A percentile compares a stretch with the other conserved stretches of the same genome.
Evolutionary conservation across 2,329 filamentous ascomycete species (phyloP).

Genomic region (Didymellaceae sp.): DNA sequence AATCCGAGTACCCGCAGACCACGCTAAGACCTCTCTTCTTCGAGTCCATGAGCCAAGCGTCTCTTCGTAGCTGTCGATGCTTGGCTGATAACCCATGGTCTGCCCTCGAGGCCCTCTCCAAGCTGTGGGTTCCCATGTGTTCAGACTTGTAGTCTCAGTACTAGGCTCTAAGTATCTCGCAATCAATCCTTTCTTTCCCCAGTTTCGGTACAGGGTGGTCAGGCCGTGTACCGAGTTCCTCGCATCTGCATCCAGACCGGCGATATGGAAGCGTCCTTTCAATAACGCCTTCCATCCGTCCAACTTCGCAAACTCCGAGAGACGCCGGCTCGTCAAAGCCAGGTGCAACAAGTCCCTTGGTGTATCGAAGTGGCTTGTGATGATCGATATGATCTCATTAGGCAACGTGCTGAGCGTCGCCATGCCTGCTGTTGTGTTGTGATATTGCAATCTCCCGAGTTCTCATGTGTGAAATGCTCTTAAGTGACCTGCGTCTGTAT

Average conservation of each 20-base stretch:
- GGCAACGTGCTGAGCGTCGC: slow-evolving; percentile 36
- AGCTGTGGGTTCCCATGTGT: slow-evolving; percentile 41
- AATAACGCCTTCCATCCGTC: slow-evolving; percentile 46
- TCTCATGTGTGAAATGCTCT: not conserved
- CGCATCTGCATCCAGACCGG: slow-evolving; percentile 35
- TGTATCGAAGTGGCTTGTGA: slow-evolving; percentile 38
- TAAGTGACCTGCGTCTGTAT: not conserved
- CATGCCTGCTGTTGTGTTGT: slow-evolving; percentile 17
- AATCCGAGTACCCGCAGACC: slow-evolving; percentile 66
- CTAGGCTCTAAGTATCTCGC: slow-evolving; percentile 59
- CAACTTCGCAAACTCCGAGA: slow-evolving; percentile 35
- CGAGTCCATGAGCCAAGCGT: slow-evolving; percentile 49
- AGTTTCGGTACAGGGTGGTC: slow-evolving; percentile 63
- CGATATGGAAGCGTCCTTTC: slow-evolving; percentile 38
- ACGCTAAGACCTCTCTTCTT: slow-evolving; percentile 63
- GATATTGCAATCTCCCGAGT: not conserved
- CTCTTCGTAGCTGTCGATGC: slow-evolving; percentile 64
- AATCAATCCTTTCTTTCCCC: slow-evolving; percentile 63
- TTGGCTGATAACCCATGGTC: slow-evolving; percentile 66
- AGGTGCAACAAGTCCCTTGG: slow-evolving; percentile 36
- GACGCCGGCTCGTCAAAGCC: slow-evolving; percentile 30
- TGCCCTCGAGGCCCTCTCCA: slow-evolving; percentile 54
- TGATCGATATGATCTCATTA: slow-evolving; percentile 43
- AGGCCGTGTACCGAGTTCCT: slow-evolving; percentile 58
- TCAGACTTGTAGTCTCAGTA: slow-evolving; percentile 45